phyloP scores from a whole-genome alignment of 176 grass and related monocot genomes.

The Elaeis guineensis region DNA sequence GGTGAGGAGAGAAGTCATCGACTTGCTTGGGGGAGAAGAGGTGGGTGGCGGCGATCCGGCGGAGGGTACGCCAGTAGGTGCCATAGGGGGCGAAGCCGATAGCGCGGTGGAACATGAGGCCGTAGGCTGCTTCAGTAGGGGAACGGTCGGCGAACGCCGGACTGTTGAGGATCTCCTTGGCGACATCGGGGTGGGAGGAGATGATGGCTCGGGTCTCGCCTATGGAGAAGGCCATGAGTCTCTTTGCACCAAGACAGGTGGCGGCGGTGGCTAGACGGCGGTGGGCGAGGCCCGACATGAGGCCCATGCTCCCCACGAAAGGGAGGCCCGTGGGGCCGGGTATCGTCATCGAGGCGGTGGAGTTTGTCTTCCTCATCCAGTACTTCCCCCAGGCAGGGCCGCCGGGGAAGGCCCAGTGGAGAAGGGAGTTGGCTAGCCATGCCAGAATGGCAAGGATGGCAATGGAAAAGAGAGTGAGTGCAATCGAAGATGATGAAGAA shows the following conservation, averaged over 20 bases:
- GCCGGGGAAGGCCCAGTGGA: constrained; percentile 66
- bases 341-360: not conserved
- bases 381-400: constrained; percentile 73
- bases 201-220: constrained; percentile 63
- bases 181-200: constrained; percentile 64
- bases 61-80: constrained; percentile 54
- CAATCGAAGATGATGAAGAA: constrained; percentile 20
- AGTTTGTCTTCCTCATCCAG: constrained; percentile 16
- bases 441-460: not conserved
- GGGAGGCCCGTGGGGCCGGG: constrained; percentile 63
- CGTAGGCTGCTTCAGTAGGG: constrained; percentile 64
- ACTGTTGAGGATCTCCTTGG: constrained; percentile 73
- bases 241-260: constrained; percentile 33
- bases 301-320: constrained; percentile 60
- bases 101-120: constrained; percentile 88
- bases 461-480: too few species aligned
- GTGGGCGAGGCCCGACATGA: constrained; percentile 80
- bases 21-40: constrained; percentile 69
- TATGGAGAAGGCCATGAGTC: constrained; percentile 79
- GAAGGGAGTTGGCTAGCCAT: constrained; percentile 10
- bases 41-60: constrained; percentile 44
- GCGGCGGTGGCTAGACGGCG: constrained; percentile 30
- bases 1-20: constrained; percentile 50
- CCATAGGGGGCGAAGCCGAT: constrained; percentile 88
- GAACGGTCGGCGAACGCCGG: constrained; percentile 57